Evolutionary conservation across 106 monocot species (phyloP).

Genomic region (Amphibolis antarctica): DNA sequence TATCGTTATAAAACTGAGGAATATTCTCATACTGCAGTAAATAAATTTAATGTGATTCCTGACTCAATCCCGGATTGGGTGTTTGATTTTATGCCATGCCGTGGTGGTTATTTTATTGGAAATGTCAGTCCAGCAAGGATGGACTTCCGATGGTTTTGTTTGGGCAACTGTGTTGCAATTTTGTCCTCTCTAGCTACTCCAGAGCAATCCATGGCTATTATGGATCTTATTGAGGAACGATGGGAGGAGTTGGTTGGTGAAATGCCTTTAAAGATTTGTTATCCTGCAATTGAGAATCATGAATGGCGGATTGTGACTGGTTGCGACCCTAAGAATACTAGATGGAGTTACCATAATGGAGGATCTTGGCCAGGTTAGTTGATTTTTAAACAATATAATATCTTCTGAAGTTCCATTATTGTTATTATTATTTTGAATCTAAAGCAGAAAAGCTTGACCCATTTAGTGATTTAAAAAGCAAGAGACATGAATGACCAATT

Average conservation of each 20-base stretch:
- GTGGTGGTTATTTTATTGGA: constrained; percentile 70
- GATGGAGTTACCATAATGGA: constrained; percentile 32
- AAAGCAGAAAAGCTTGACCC: neutral
- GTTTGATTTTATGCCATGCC: constrained; percentile 75
- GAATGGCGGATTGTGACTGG: constrained; percentile 76
- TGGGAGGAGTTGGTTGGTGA: constrained; percentile 86
- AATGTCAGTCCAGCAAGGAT: constrained; percentile 73
- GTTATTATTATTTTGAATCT: too few relatives aligned
- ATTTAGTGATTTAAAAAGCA: neutral
- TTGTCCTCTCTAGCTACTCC: constrained; percentile 65
- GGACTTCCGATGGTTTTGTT: constrained; percentile 92
- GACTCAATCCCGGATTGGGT: constrained; percentile 87
- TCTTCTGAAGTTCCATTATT: too few relatives aligned
- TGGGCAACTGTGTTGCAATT: constrained; percentile 71
- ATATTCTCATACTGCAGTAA: constrained; percentile 81
- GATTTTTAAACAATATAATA: neutral
- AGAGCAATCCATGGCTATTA: constrained; percentile 68
- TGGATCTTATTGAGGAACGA: constrained; percentile 71
- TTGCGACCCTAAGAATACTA: constrained; percentile 44
- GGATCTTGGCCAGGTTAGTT: constrained; percentile 31
- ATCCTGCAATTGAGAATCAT: constrained; percentile 60
- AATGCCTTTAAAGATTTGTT: constrained; percentile 65
- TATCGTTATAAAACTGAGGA: constrained; percentile 80
- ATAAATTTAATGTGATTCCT: constrained; percentile 83
- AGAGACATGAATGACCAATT: neutral